These are phyloP conservation scores for Zarea fungicola DNA, from an alignment of 2,329 filamentous ascomycete species.

Conservation along the genomic window DNA sequence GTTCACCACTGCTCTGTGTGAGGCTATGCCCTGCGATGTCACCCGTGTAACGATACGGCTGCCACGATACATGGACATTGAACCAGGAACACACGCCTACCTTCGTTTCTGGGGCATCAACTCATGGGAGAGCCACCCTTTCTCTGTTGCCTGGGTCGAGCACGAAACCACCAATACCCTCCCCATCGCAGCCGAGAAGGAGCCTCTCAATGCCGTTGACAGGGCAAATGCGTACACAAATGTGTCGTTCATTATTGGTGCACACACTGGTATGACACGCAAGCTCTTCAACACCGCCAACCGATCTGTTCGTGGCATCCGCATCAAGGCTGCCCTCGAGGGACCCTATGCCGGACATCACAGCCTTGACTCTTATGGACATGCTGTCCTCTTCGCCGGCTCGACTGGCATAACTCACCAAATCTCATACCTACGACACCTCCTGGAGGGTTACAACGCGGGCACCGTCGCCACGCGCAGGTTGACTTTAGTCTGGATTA, in stretches of 20 bases:
- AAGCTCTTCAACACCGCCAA: conserved; percentile 68
- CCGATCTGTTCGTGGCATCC: conserved; percentile 48
- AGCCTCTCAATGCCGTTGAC: conserved; percentile 32
- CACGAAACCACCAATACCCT: conserved; percentile 39
- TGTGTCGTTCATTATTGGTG: conserved; percentile 80
- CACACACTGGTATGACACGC: conserved; percentile 83
- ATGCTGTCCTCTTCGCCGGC: conserved; percentile 83
- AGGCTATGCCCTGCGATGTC: conserved; percentile 64
- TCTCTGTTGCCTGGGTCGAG: conserved; percentile 72
- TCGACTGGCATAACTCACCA: conserved; percentile 95
- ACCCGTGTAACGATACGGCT: conserved; percentile 66
- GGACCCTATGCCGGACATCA: conserved; percentile 85
- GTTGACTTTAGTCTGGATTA: conserved; percentile 84
- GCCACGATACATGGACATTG: conserved; percentile 59
- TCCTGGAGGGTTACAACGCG: conserved; percentile 63
- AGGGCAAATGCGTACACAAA: conserved; percentile 43
- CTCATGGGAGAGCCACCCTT: conserved; percentile 70
- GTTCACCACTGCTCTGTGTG: conserved; percentile 60
- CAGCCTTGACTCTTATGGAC: conserved; percentile 86
- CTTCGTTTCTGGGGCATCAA: conserved; percentile 63
- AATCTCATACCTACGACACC: conserved; percentile 76
- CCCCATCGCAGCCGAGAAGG: conserved; percentile 37
- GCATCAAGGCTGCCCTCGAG: conserved; percentile 71
- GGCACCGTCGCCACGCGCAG: conserved; percentile 74
- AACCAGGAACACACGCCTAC: conserved; percentile 70